These are phyloP conservation scores for Sporothrix brunneoviolacea DNA, from an alignment of 2,329 filamentous ascomycete species.

Conservation along the genomic window DNA sequence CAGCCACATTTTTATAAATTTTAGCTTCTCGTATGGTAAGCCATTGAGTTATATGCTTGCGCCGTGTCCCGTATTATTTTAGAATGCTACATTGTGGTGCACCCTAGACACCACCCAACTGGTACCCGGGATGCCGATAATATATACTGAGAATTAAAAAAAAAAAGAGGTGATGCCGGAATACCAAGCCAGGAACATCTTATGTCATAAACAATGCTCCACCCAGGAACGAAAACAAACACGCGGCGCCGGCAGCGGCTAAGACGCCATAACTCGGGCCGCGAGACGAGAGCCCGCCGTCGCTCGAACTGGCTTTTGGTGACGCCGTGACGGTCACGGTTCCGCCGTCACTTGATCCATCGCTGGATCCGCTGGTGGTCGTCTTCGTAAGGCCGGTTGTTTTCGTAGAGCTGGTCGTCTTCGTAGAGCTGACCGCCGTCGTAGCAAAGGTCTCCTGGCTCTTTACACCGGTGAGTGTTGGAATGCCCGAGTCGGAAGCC, in stretches of 20 bases:
- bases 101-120: too few species aligned
- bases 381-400: background rate
- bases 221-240: slow-evolving; percentile 23
- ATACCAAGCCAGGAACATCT: background rate
- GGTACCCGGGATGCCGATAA: too few species aligned
- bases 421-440: slow-evolving; percentile 8
- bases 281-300: slow-evolving; percentile 13
- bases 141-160: background rate
- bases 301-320: slow-evolving; percentile 4
- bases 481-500: slow-evolving; percentile 32
- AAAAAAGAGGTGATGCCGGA: background rate
- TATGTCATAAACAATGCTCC: slow-evolving; percentile 22
- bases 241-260: slow-evolving; percentile 19
- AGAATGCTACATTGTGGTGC: background rate
- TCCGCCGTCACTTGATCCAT: slow-evolving; percentile 7
- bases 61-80: too few species aligned
- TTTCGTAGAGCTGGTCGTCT: slow-evolving; percentile 14
- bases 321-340: slow-evolving; percentile 13
- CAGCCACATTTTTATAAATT: too few species aligned
- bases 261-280: slow-evolving; percentile 14
- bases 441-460: slow-evolving; percentile 31
- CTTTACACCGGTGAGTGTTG: slow-evolving; percentile 37
- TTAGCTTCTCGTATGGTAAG: too few species aligned
- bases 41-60: too few species aligned
- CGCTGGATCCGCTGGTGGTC: slow-evolving; percentile 1